These are phyloP conservation scores for Chloromonas sp. DNA, from an alignment of 163 green algal species.

Conservation along the genomic window DNA sequence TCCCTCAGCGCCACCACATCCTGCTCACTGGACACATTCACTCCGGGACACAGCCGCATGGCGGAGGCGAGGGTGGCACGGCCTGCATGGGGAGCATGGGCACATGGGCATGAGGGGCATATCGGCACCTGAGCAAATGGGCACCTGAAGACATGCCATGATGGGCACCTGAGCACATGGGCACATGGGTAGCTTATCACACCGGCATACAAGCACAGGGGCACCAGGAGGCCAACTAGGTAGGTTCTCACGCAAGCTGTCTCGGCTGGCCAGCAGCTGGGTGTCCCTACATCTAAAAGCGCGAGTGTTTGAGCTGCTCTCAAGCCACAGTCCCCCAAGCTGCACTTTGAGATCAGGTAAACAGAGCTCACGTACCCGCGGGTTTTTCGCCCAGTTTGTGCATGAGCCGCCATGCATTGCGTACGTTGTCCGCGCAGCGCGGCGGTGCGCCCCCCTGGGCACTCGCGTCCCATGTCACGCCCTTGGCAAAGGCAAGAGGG, in stretches of 20 bases:
- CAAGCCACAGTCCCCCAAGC: too few relatives aligned
- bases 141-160: background rate
- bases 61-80: background rate
- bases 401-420: background rate
- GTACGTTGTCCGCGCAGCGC: background rate
- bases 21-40: background rate
- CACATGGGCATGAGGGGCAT: background rate
- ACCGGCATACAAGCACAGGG: background rate
- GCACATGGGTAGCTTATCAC: background rate
- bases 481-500: conserved; percentile 55
- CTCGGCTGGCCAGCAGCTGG: too few relatives aligned
- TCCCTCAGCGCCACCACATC: background rate
- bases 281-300: too few relatives aligned
- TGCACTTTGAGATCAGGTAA: too few relatives aligned
- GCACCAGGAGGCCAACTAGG: too few relatives aligned
- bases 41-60: background rate
- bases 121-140: background rate
- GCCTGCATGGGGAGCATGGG: background rate
- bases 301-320: too few relatives aligned
- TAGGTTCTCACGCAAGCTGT: too few relatives aligned
- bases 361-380: background rate
- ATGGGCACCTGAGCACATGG: background rate
- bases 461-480: conserved; percentile 75
- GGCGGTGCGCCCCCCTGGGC: background rate
- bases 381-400: background rate